phyloP scores from a whole-genome alignment of 1,284 basidiomycete species.

The Phylloboletellus chloephorus region DNA sequence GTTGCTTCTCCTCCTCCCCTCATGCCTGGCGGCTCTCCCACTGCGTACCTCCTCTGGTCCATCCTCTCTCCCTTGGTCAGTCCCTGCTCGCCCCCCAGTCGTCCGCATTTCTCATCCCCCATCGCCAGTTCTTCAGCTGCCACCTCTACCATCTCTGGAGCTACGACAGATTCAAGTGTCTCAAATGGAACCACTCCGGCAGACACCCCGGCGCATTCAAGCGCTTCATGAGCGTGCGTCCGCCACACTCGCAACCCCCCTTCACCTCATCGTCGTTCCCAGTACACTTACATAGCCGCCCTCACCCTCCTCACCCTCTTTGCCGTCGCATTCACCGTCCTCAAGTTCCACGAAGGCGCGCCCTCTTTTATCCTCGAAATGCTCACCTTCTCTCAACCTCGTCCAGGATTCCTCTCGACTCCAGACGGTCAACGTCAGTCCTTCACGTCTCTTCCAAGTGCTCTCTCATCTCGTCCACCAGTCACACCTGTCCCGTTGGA shows the following conservation, averaged over 20 bases:
- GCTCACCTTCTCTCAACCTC: slow-evolving; percentile 5
- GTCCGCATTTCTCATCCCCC: background rate
- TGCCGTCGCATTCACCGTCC: slow-evolving; percentile 48
- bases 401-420: slow-evolving; percentile 39
- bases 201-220: slow-evolving; percentile 74
- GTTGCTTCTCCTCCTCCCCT: slow-evolving; percentile 9
- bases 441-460: background rate
- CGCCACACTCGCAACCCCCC: background rate
- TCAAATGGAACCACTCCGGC: slow-evolving; percentile 59
- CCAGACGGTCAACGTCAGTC: slow-evolving; percentile 37
- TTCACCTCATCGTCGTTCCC: slow-evolving; percentile 13
- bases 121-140: slow-evolving; percentile 55
- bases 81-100: slow-evolving; percentile 8
- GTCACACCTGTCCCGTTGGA: slow-evolving; percentile 52
- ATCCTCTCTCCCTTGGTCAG: slow-evolving; percentile 59
- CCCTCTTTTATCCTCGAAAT: too few relatives aligned
- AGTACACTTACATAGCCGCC: slow-evolving; percentile 71
- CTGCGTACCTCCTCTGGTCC: slow-evolving; percentile 67
- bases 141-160: slow-evolving; percentile 65
- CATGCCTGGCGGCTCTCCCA: slow-evolving; percentile 65
- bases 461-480: slow-evolving; percentile 25
- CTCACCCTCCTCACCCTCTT: slow-evolving; percentile 61
- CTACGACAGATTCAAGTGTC: slow-evolving; percentile 67
- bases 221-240: slow-evolving; percentile 70
- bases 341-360: slow-evolving; percentile 69